Percentiles rank a stretch among this genome's conserved stretches.
phyloP scores from a whole-genome alignment of 2,329 filamentous ascomycete genomes.

The Colletotrichum siamense region DNA sequence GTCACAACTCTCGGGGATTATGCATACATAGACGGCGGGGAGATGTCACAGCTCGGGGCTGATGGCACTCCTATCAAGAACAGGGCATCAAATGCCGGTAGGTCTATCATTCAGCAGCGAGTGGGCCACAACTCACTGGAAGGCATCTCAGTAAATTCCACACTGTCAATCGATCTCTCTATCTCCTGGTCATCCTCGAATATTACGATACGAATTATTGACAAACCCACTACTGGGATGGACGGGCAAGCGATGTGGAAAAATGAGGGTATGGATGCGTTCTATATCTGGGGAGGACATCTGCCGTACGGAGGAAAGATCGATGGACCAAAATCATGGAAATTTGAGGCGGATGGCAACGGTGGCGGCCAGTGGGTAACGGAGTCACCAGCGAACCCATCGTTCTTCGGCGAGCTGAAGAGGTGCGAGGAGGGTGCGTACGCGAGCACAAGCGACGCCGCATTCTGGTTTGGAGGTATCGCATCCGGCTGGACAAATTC shows the following conservation, averaged over 20 bases:
- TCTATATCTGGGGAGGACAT: constrained; percentile 20
- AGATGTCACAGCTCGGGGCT: constrained; percentile 27
- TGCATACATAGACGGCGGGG: constrained; percentile 43
- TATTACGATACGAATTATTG: not conserved
- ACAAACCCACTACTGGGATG: not conserved
- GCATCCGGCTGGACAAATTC: not conserved
- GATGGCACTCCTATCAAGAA: not conserved
- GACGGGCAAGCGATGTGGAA: constrained; percentile 6
- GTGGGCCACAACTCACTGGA: not conserved
- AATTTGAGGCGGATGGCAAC: constrained; percentile 11
- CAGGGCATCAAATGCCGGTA: constrained; percentile 2
- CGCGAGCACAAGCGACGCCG: not conserved
- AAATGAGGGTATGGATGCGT: not conserved
- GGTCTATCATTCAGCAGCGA: not conserved
- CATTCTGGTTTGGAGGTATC: constrained; percentile 16
- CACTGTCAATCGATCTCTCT: constrained; percentile 16
- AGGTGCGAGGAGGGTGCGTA: not conserved
- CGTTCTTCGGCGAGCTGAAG: not conserved
- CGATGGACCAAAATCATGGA: not conserved
- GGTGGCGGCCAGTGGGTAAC: constrained; percentile 14
- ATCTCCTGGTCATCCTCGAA: constrained; percentile 5
- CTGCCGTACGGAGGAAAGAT: not conserved
- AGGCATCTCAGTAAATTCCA: constrained; percentile 11
- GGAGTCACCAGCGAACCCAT: not conserved
- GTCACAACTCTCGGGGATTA: constrained; percentile 36